Base-by-base conservation (phyloP, 2,329 filamentous ascomycete species). In the Colletotrichum tropicale region DNA sequence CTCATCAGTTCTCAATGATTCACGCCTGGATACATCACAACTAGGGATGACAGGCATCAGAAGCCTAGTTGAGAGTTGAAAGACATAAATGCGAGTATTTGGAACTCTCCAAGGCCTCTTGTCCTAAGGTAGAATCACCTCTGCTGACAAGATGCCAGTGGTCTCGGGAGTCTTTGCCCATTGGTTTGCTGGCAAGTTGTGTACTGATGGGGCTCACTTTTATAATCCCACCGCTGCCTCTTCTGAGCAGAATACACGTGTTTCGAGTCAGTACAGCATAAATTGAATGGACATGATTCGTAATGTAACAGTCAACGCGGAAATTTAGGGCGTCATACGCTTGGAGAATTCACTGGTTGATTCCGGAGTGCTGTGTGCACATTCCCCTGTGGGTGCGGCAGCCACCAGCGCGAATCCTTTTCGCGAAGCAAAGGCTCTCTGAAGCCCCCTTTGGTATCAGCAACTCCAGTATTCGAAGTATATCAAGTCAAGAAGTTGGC, bases 171-270 rank as follows among this genome's bases (percentile, higher is more conserved):
- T 43, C 38, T n/a, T 2, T 5, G 38, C 38, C 38, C 16, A 43
- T 10, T n/a, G 38, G 38, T 43, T 43, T 43, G 8, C 1, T 43
- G 38, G 18, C 38, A 43, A 43, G 18, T 43, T 43, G 18, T n/a
- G 0, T n/a, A 0, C 8, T 3, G 2, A 10, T 1, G 7, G 1
- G 38, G 38, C 16, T 43, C 16, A 43, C 8, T 10, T 43, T 18
- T 43, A 43, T n/a, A 43, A 10, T n/a, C 18, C 18, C 16, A 18
- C 8, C 1, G 18, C 18, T n/a, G 38, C 0, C 38, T 10, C 38
- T n/a, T n/a, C 38, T n/a, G 38, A 8, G 18, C 38, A 43, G 15
- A 38, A 16, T 38, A 4, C 15, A 38, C 5, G 8, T 4, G 36
- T 18, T 38, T 38, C 7, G 36, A 15, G 18, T 18, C 4, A 1